phyloP scores from a whole-genome alignment of 2,329 filamentous ascomycete species.

The Cladophialophora exuberans region DNA sequence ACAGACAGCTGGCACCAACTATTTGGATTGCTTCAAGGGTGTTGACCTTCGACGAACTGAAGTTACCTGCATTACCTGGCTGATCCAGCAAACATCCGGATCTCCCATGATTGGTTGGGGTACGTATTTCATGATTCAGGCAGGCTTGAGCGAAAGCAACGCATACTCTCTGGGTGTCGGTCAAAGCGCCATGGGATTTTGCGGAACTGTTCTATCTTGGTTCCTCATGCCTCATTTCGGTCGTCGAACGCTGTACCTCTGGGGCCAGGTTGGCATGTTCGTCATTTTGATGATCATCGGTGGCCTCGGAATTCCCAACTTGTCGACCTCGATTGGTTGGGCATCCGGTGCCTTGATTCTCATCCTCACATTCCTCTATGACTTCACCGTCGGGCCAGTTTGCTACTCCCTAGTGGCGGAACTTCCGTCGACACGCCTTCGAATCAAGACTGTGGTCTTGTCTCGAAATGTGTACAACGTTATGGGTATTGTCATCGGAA shows the following conservation, averaged over 20 bases:
- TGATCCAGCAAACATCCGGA: constrained; percentile 63
- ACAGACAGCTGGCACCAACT: constrained; percentile 34
- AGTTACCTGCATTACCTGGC: constrained; percentile 44
- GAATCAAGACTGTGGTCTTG: constrained; percentile 59
- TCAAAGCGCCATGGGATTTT: constrained; percentile 64
- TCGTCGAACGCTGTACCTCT: constrained; percentile 36
- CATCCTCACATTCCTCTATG: constrained; percentile 59
- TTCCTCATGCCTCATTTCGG: constrained; percentile 40
- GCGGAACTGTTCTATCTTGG: constrained; percentile 58
- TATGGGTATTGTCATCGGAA: constrained; percentile 37
- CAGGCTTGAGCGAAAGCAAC: constrained; percentile 40
- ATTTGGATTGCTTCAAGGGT: constrained; percentile 41
- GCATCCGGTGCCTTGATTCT: constrained; percentile 54
- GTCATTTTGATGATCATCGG: constrained; percentile 39
- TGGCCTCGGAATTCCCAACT: constrained; percentile 34
- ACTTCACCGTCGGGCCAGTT: constrained; percentile 58
- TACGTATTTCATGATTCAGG: constrained; percentile 62
- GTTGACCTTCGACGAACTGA: constrained; percentile 46
- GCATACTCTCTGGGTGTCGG: constrained; percentile 54
- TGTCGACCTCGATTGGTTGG: constrained; percentile 36
- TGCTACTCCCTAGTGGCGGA: constrained; percentile 59
- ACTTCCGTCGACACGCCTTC: constrained; percentile 57
- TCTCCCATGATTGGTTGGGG: constrained; percentile 67
- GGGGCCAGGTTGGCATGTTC: constrained; percentile 61
- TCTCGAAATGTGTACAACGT: constrained; percentile 57